Evolutionary conservation across 1,284 basidiomycete species (phyloP).

Genomic region (Sanghuangporus weigelae): DNA sequence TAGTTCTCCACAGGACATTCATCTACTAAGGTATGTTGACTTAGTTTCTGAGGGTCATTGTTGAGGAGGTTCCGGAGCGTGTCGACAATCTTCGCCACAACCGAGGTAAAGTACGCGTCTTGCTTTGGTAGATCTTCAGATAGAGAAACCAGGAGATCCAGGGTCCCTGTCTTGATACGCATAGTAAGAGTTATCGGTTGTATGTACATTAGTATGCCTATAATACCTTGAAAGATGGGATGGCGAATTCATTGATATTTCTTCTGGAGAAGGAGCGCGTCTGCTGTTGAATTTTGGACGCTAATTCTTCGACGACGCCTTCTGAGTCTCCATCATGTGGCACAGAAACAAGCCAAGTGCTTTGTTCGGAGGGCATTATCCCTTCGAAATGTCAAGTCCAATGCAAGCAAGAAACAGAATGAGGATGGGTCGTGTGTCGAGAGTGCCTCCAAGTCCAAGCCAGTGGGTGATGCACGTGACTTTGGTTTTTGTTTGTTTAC

Average conservation of each 20-base stretch:
- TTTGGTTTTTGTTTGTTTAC: too few species aligned
- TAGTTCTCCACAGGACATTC: constrained; percentile 82
- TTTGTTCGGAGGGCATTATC: constrained; percentile 79
- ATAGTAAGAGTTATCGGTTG: neutral
- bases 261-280: constrained; percentile 45
- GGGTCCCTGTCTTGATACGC: constrained; percentile 78
- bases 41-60: constrained; percentile 80
- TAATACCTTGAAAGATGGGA: constrained; percentile 75
- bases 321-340: constrained; percentile 75
- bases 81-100: constrained; percentile 92
- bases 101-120: constrained; percentile 82
- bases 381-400: neutral
- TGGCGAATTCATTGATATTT: constrained; percentile 50
- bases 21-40: constrained; percentile 81
- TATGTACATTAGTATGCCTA: neutral
- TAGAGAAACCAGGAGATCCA: constrained; percentile 84
- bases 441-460: neutral
- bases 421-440: neutral
- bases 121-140: constrained; percentile 93
- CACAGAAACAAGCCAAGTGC: constrained; percentile 75
- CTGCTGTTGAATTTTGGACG: constrained; percentile 48
- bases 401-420: too few species aligned
- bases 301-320: constrained; percentile 57
- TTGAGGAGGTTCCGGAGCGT: constrained; percentile 88
- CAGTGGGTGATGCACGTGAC: too few species aligned